Base-by-base conservation (phyloP, 352 stramenopile species). In the Phytophthora cryptogea region DNA sequence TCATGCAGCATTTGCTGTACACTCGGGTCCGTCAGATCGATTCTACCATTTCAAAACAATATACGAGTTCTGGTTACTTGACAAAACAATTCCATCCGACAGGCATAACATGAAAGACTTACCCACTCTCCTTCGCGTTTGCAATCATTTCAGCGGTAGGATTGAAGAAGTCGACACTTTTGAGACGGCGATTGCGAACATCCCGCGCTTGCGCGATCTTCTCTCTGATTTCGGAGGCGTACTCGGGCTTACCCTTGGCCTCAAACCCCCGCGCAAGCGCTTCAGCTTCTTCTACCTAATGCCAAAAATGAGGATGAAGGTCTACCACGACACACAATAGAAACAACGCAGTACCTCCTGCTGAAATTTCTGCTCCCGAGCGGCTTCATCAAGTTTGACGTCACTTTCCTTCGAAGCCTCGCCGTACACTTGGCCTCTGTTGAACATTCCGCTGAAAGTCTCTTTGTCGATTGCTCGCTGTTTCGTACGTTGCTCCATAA, bases 401-500 rank as follows among this genome's bases (percentile, higher is more conserved):
- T 52, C 54, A n/a, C 55, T 33, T 14, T 52, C 43, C 16, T 30
- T 17, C 5, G 43, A 35, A 17, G 27, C 54, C n/a, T 77, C 66
- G 16, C 77, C 67, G 40, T 89, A 90, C 4, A 95, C 70, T 23
- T 78, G 51, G 0, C 86, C 86, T 47, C 84, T 79, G 23, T 88
- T 61, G 36, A 94, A 95, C 86, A 95, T 92, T 13, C 84, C 86
- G 9, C 68, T 90, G 61, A 95, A 95, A 4, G 86, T 95, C 8
- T 78, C 67, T 47, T 80, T 80, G 44, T 95, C 86, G 14, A 90
- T 58, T 32, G 81, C 54, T 14, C 73, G 79, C 56, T 95, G 86
- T 23, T 80, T 81, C 1, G 65, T 62, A 13, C 82, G 68, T 45
- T 92, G 82, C 27, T 91, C 79, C 42, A 84, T 81, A 2, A 94